Conservation (phyloP, 106 monocot species). For the Alisma plantagoaquatica region DNA sequence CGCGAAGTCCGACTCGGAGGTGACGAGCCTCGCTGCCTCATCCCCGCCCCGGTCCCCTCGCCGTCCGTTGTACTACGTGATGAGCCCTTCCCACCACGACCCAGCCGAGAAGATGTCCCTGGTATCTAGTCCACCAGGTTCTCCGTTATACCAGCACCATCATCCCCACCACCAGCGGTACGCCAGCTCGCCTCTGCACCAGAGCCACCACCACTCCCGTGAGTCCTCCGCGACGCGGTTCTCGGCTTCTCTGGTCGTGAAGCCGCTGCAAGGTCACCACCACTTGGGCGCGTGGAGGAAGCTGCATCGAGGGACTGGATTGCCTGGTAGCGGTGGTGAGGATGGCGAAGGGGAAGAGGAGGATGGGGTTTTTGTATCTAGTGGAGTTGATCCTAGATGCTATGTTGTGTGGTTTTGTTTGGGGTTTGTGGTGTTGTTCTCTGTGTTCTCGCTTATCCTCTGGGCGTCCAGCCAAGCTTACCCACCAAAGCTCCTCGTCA, state of each 20-base stretch:
- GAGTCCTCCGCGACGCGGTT: conserved; percentile 71
- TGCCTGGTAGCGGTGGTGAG: too few species aligned
- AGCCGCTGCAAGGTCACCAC: conserved; percentile 23
- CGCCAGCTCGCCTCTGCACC: conserved; percentile 41
- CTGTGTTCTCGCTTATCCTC: conserved; percentile 71
- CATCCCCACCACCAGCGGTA: conserved; percentile 33
- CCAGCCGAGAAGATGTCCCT: conserved; percentile 43
- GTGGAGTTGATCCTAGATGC: conserved; percentile 19
- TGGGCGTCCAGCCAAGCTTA: conserved; percentile 76
- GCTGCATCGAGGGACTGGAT: conserved; percentile 3
- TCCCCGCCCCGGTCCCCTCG: conserved; percentile 83
- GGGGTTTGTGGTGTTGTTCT: conserved; percentile 52
- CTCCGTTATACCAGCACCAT: conserved; percentile 49
- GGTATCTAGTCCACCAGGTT: conserved; percentile 33
- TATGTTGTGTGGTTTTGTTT: conserved; percentile 41
- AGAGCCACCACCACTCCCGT: conserved; percentile 72
- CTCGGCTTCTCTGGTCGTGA: conserved; percentile 70
- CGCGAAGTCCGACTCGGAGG: conserved; percentile 76
- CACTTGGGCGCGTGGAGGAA: conserved; percentile 25
- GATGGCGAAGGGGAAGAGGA: conserved; percentile 10
- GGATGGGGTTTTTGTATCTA: conserved; percentile 2
- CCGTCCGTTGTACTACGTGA: conserved; percentile 68
- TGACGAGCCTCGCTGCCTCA: conserved; percentile 83
- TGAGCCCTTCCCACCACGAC: conserved; percentile 59
- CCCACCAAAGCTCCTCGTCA: conserved; percentile 44